Evolutionary conservation across 1,139 yeast genomes (phyloP).

Genomic region (Taphrina confusa): DNA sequence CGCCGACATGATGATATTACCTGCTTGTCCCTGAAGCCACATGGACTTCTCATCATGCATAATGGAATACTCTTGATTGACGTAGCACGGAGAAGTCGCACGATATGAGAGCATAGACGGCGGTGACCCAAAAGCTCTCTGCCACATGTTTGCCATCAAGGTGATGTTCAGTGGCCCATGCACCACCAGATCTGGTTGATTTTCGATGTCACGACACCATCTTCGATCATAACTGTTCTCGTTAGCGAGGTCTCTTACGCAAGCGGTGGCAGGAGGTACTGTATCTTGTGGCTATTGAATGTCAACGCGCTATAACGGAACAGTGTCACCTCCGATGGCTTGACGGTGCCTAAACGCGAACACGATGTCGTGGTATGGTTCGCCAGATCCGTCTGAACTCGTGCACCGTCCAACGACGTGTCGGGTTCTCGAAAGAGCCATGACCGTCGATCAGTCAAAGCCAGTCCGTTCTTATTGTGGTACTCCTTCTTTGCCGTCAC

Average conservation of each 20-base stretch:
- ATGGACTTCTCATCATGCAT: background rate
- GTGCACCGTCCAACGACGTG: background rate
- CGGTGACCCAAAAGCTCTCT: background rate
- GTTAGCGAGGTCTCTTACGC: slow-evolving; percentile 50
- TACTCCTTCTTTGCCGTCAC: slow-evolving; percentile 44
- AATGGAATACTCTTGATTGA: slow-evolving; percentile 10
- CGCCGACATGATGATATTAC: slow-evolving; percentile 14
- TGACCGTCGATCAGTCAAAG: slow-evolving; percentile 23
- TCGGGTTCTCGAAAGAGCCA: slow-evolving; percentile 30
- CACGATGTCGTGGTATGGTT: background rate
- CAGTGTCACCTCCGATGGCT: slow-evolving; percentile 43
- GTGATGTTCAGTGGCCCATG: slow-evolving; percentile 68
- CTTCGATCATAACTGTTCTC: slow-evolving; percentile 2
- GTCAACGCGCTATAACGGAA: slow-evolving; percentile 71
- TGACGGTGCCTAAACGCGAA: slow-evolving; percentile 26
- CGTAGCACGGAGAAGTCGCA: slow-evolving; percentile 21
- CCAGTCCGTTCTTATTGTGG: slow-evolving; percentile 38
- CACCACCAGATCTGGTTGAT: slow-evolving; percentile 61
- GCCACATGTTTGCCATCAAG: slow-evolving; percentile 17
- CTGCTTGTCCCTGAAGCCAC: background rate
- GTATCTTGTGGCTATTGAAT: slow-evolving; percentile 78
- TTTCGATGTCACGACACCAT: slow-evolving; percentile 50
- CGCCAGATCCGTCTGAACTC: background rate
- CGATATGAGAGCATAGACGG: slow-evolving; percentile 7
- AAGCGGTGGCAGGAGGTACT: slow-evolving; percentile 62